Base-by-base conservation (phyloP, 495 filamentous ascomycete genomes). In the Penicillium verhagenii region DNA sequence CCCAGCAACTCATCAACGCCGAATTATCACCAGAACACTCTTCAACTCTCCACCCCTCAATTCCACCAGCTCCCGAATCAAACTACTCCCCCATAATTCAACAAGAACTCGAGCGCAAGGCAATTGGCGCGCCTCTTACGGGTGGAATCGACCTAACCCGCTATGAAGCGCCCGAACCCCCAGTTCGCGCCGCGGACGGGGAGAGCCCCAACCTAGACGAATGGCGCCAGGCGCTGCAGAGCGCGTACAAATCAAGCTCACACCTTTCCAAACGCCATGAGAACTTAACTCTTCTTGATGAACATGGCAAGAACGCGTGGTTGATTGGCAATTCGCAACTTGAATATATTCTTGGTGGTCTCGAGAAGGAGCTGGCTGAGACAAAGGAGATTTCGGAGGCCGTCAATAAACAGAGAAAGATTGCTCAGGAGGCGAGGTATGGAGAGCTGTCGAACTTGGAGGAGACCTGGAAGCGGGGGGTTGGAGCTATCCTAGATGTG, bases 281-380 rank as follows among this genome's bases (percentile, higher is more conserved):
- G 24, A 88, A 95, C 64, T 80, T 96, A 19, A 73, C 79, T 4
- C 78, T 94, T 9, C 82, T 97, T 9, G 89, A 92, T 60, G 78
- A 79, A 54, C 84, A 84, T 72, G 92, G 92, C 63, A 91, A 89
- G 75, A 96, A 95, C 72, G 87, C 89, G 11, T 97, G 93, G 92
- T 74, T 97, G 50, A 78, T 96, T 10, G 86, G 84, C 6, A 97
- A 97, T 71, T 79, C 81, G 54, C 83, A 91, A 52, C 58, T 91
- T 23, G 92, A 96, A 68, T 82, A 81, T 38, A 79, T 90, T 24
- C 73, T 97, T 47, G 76, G 80, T 14, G 71, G 63, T 3, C 57
- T 95, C n/a, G 93, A 97, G 78, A 79, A 77, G 56, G 91, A 96
- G 57, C 74, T 98, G 58, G 86, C 82, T 16, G 81, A 74, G 25